Base-by-base conservation (phyloP, 345 rosid species). In the Eutrema yunnanense region DNA sequence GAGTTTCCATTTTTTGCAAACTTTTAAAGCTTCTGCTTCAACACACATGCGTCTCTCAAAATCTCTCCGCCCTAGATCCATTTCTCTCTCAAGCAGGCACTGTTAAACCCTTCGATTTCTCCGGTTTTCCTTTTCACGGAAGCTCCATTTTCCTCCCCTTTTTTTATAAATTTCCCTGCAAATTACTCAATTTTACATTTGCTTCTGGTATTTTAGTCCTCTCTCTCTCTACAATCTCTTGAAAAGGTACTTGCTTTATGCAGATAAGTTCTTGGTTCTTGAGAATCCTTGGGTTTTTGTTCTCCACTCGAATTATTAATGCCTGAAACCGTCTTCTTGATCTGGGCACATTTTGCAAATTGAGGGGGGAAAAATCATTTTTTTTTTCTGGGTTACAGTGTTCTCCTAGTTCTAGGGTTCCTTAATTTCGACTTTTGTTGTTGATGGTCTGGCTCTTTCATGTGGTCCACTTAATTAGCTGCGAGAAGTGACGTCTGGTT, bases 41-140 rank as follows among this genome's bases (percentile, higher is more conserved):
- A 54, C 51, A 75, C 73, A 66, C 56, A 72, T 57, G 75, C 71
- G 73, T 67, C 69, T 64, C 72, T 73, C 71, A 13, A 67, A 58
- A 77, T 73, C 75, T 78, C 51, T 43, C 53, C 76, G 76, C 80
- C 67, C 74, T 62, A 85, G 86, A 81, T 83, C 90, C 80, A 73
- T 74, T 70, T 59, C 65, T 74, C 76, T 44, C 56, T 75, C 74
- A 58, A 46, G 2, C 40, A 63, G 16, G 3, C 61, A 7, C 61
- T 70, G 42, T 56, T 64, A 63, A 64, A 64, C 80, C 85, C 85
- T 47, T 83, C 71, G 82, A 77, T 78, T 79, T 61, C 61, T 37
- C 40, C 16, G 5, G 14, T n/a, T 54, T 3, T 30, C 0, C 12
- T 34, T 70, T 58, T 49, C 62, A 38, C 13, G 0, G 44, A 48